Evolutionary conservation across 2,329 filamentous ascomycete genomes (phyloP), one percentile per base, ranked within the genome.

Genomic region (Salinomyces thailandicus): DNA sequence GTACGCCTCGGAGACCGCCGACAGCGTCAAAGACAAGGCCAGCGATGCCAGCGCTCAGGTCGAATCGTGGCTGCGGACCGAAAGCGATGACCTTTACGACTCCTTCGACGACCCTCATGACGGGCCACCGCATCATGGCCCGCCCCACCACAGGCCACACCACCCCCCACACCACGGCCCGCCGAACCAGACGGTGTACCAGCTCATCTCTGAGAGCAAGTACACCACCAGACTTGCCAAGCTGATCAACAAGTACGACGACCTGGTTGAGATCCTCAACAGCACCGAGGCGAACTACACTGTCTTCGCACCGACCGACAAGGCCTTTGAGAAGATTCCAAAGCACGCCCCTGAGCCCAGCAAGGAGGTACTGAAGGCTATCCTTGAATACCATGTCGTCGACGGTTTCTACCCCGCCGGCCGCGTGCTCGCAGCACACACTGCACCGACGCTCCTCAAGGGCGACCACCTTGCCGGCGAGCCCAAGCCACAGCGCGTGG

Each of bases 291-390:
- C 73, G 15, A 87, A 89, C 59, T 75, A 80, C 53, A 94, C 87
- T 1, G 61, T 91, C 34, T 93, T 94, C 51, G 81, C 83, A 2
- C 87, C 87, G 0, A 77, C 74, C 1, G 76, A 94, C 56, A 64
- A 69, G 33, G 85, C 85, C 0, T 89, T 95, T 49, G 74, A 80
- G 40, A 74, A 72, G 61, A 68, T 77, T 35, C 71, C 71, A 1
- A 60, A 72, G 43, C 61, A 72, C 41, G 63, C 61, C 35, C 61
- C 58, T 51, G 77, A 84, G 62, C 79, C 78, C 4, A 71, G 72
- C 38, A 79, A 85, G 59, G 78, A 89, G 50, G 62, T 78, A 31
- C 57, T 93, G 43, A 75, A 83, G 62, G 68, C 70, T 36, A 54
- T 87, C 5, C 62, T 93, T 1, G 61, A 72, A 31, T 94, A 95